These are phyloP conservation scores for Suhomyces kilbournensis DNA, from an alignment of 805 yeast genomes.

Conservation along the genomic window DNA sequence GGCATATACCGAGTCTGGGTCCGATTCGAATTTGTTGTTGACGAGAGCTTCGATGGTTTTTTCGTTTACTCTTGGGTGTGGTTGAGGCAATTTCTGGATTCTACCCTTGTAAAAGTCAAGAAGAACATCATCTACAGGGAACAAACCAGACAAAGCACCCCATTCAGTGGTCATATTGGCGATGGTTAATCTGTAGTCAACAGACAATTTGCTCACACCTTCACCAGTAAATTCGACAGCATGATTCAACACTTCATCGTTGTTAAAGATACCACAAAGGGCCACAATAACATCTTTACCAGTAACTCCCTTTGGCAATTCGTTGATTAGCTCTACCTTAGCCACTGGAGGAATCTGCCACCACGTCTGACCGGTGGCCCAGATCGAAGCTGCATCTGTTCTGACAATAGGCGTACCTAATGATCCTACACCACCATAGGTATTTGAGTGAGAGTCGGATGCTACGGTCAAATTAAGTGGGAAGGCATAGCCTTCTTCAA, in stretches of 20 bases:
- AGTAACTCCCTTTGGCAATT: slow-evolving; percentile 79
- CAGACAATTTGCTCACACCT: slow-evolving; percentile 62
- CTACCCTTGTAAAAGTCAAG: slow-evolving; percentile 66
- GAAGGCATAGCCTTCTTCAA: slow-evolving; percentile 97
- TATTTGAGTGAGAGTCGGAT: slow-evolving; percentile 95
- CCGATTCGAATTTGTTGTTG: slow-evolving; percentile 50
- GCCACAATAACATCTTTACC: slow-evolving; percentile 98
- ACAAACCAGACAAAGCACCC: slow-evolving; percentile 96
- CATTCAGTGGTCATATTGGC: slow-evolving; percentile 98
- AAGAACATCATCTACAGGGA: slow-evolving; percentile 88
- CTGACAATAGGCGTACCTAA: slow-evolving; percentile 97
- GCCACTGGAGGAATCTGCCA: slow-evolving; percentile 99
- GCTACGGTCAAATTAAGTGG: slow-evolving; percentile 94
- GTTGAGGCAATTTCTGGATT: slow-evolving; percentile 58
- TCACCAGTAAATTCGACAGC: slow-evolving; percentile 93
- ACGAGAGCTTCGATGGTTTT: slow-evolving; percentile 54
- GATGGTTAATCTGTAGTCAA: slow-evolving; percentile 85
- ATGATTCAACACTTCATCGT: slow-evolving; percentile 89
- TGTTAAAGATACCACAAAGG: slow-evolving; percentile 87
- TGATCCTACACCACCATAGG: slow-evolving; percentile 95
- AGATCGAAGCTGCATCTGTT: slow-evolving; percentile 97
- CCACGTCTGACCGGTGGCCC: slow-evolving; percentile 99
- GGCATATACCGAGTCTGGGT: slow-evolving; percentile 79
- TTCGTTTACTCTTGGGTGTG: slow-evolving; percentile 80
- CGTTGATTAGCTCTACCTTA: slow-evolving; percentile 78